Evolutionary conservation across 2,329 filamentous ascomycete species (phyloP).

Genomic region (Aspergillus sp.): DNA sequence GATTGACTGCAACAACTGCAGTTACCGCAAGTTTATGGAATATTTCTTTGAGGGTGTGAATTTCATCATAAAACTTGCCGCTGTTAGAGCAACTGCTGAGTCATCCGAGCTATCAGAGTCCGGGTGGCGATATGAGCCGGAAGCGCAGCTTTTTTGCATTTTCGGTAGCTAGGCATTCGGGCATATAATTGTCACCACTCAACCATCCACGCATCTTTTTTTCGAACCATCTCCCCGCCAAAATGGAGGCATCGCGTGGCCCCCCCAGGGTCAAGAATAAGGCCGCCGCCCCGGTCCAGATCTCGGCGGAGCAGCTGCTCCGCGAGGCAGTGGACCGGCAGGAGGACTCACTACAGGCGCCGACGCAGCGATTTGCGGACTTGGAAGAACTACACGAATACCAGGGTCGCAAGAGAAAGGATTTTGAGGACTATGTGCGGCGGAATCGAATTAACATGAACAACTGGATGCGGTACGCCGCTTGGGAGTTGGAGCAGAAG

Average conservation of each 20-base stretch:
- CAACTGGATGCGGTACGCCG: constrained; percentile 98
- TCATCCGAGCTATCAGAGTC: constrained; percentile 5
- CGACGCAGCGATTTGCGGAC: constrained; percentile 92
- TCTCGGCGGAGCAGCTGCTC: constrained; percentile 94
- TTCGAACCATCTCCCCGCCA: constrained; percentile 27
- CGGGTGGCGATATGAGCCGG: constrained; percentile 17
- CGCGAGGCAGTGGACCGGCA: constrained; percentile 96
- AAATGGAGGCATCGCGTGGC: constrained; percentile 86
- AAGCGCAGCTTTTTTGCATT: constrained; percentile 20
- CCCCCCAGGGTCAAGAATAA: constrained; percentile 99
- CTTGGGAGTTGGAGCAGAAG: constrained; percentile 97
- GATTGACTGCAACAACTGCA: neutral
- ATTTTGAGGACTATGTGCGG: constrained; percentile 97
- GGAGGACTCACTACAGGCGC: constrained; percentile 81
- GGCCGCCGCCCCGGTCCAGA: constrained; percentile 84
- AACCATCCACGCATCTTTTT: neutral
- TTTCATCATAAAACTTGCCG: constrained; percentile 7
- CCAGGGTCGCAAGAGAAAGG: constrained; percentile 91
- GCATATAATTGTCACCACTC: neutral
- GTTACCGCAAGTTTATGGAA: neutral
- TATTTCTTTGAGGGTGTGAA: neutral
- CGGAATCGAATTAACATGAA: constrained; percentile 95
- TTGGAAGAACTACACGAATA: constrained; percentile 97
- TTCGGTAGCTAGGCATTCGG: neutral
- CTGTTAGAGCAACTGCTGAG: constrained; percentile 11